Evolutionary conservation across 495 filamentous ascomycete genomes (phyloP).

Genomic region (Lophiostoma macrostomum): DNA sequence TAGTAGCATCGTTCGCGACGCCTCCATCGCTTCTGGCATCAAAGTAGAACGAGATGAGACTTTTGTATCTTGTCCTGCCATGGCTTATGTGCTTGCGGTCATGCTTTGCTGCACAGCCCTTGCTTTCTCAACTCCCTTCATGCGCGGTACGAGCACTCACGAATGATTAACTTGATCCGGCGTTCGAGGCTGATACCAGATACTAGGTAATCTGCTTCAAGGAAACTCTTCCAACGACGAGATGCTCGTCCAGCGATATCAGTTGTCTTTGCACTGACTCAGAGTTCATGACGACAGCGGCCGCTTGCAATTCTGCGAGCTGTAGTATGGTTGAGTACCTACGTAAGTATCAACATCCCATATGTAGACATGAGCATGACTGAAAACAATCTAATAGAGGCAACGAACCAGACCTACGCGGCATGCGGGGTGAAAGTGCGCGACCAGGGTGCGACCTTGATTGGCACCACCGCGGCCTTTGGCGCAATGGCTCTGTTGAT

Average conservation of each 20-base stretch:
- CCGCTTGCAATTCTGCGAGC: conserved; percentile 2
- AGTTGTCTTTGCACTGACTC: conserved; percentile 3
- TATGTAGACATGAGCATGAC: background rate
- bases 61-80: too few species aligned
- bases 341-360: background rate
- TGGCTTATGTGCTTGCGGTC: too few species aligned
- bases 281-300: background rate
- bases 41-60: too few species aligned
- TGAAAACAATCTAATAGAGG: background rate
- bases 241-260: background rate
- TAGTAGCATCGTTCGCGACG: too few species aligned
- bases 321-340: too few species aligned
- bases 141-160: too few species aligned
- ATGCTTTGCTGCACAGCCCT: too few species aligned
- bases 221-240: background rate
- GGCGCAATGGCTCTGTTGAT: conserved; percentile 2
- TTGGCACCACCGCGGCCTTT: background rate
- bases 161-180: too few species aligned
- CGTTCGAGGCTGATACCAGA: too few species aligned
- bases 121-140: too few species aligned
- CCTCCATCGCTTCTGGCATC: too few species aligned
- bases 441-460: conserved; percentile 1
- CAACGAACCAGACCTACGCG: background rate
- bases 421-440: background rate
- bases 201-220: conserved; percentile 1